Evolutionary conservation across 148 eudicot genomes (phyloP).

Genomic region (Chenopodium album): DNA sequence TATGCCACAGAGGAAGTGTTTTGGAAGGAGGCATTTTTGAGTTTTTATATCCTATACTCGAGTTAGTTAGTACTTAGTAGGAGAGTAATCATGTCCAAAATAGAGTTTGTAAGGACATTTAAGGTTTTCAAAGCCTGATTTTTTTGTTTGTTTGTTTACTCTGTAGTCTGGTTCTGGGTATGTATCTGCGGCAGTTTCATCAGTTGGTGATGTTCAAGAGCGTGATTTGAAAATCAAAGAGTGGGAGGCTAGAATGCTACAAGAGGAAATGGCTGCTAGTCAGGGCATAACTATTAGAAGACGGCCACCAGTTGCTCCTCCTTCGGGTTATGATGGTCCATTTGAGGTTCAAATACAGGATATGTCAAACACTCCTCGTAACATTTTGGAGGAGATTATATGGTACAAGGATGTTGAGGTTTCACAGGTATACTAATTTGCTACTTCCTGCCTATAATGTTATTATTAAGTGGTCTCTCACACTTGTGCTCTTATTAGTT

Average conservation of each 20-base stretch:
- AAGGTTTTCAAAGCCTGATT: slow-evolving; percentile 6
- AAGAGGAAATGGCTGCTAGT: slow-evolving; percentile 64
- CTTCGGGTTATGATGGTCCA: slow-evolving; percentile 72
- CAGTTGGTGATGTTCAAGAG: slow-evolving; percentile 32
- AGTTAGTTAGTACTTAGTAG: neutral
- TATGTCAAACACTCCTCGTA: slow-evolving; percentile 60
- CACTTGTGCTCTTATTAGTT: slow-evolving; percentile 34
- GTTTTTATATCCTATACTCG: too few species aligned
- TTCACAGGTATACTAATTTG: slow-evolving; percentile 43
- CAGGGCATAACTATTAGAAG: slow-evolving; percentile 91
- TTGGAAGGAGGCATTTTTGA: neutral
- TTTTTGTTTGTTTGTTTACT: neutral
- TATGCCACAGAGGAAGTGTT: neutral
- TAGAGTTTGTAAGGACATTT: neutral
- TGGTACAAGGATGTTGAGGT: slow-evolving; percentile 90
- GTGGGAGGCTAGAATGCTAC: slow-evolving; percentile 66
- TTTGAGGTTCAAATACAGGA: slow-evolving; percentile 65
- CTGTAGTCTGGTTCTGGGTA: slow-evolving; percentile 47
- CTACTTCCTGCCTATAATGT: neutral
- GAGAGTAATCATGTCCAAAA: neutral
- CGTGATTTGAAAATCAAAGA: slow-evolving; percentile 64
- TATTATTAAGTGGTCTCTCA: neutral
- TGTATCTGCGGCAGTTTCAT: slow-evolving; percentile 37
- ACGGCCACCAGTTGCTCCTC: slow-evolving; percentile 76
- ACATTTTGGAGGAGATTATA: slow-evolving; percentile 86